phyloP scores from a whole-genome alignment of 495 filamentous ascomycete species.

The Talaromyces nanjingensis region DNA sequence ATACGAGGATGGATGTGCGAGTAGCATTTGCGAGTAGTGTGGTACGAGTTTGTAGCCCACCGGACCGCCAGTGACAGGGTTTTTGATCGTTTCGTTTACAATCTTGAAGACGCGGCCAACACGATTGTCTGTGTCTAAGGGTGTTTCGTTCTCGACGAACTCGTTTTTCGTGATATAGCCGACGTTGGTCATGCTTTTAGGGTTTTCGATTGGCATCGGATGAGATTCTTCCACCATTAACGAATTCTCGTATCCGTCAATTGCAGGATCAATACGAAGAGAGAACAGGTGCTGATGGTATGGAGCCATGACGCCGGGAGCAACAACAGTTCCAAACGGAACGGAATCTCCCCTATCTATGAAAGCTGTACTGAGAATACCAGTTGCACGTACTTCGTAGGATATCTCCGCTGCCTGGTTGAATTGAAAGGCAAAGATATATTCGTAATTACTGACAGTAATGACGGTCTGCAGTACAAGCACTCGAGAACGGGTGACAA shows the following conservation, averaged over 20 bases:
- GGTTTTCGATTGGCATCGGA: slow-evolving; percentile 52
- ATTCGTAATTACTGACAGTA: slow-evolving; percentile 79
- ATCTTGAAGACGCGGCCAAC: slow-evolving; percentile 73
- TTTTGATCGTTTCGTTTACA: slow-evolving; percentile 56
- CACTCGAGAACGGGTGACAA: slow-evolving; percentile 47
- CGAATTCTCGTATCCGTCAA: slow-evolving; percentile 66
- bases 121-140: slow-evolving; percentile 54
- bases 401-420: slow-evolving; percentile 70
- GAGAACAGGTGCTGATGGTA: slow-evolving; percentile 88
- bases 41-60: slow-evolving; percentile 73
- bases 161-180: slow-evolving; percentile 58
- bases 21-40: slow-evolving; percentile 66
- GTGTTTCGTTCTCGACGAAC: slow-evolving; percentile 48
- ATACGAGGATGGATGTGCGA: slow-evolving; percentile 61
- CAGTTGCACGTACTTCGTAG: slow-evolving; percentile 83
- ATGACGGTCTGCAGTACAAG: slow-evolving; percentile 67
- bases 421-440: slow-evolving; percentile 78
- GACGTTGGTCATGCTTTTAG: slow-evolving; percentile 66
- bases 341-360: slow-evolving; percentile 47
- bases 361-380: slow-evolving; percentile 74
- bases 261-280: slow-evolving; percentile 72
- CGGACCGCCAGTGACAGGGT: slow-evolving; percentile 63
- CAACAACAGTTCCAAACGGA: slow-evolving; percentile 75
- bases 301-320: slow-evolving; percentile 70
- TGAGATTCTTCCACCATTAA: slow-evolving; percentile 62